Conservation (phyloP, 2,329 filamentous ascomycete species). For the Pseudocercospora macadamiae region DNA sequence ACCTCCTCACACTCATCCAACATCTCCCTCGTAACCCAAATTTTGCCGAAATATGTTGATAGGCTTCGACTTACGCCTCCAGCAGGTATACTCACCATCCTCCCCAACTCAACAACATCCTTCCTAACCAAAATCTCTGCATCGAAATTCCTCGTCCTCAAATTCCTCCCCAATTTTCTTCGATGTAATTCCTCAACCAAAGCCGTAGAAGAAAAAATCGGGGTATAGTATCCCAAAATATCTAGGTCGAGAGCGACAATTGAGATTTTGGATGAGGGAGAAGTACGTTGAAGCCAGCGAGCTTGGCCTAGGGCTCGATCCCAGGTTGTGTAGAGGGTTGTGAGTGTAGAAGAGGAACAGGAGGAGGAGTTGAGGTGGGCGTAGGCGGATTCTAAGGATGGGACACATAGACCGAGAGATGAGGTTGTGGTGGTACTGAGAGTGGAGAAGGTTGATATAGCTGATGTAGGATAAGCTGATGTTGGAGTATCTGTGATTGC, state of each 20-base stretch:
- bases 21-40: background rate
- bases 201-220: background rate
- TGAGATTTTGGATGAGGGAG: background rate
- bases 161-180: background rate
- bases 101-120: background rate
- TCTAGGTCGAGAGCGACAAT: background rate
- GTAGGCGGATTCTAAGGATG: background rate
- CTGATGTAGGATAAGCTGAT: background rate
- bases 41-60: background rate
- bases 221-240: background rate
- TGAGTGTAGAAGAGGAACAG: background rate
- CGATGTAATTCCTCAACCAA: background rate
- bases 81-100: background rate
- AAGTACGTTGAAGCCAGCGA: background rate
- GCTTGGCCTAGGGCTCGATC: background rate
- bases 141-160: background rate
- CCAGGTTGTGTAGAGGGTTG: background rate
- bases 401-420: background rate
- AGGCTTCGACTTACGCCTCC: background rate
- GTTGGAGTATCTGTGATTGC: background rate
- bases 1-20: background rate
- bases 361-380: background rate
- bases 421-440: background rate
- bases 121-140: background rate
- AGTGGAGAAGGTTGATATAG: background rate